Percentiles rank a stretch among this genome's conserved stretches.
These are phyloP conservation scores for Vickermania ingenoplastis DNA, from an alignment of 208 protist genomes.

Conservation along the genomic window DNA sequence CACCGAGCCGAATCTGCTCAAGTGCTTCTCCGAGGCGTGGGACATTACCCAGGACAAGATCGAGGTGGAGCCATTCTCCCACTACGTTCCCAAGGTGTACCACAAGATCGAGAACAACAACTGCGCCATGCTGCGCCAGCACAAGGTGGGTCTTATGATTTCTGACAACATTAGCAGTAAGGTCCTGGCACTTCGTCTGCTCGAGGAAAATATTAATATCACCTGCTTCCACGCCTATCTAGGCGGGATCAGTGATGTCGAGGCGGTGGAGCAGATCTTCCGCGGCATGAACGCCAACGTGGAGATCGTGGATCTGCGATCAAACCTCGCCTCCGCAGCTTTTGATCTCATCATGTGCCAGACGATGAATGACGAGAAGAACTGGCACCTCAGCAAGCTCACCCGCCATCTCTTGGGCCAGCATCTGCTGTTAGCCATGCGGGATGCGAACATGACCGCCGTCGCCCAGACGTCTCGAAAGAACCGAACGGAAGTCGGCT, in stretches of 20 bases:
- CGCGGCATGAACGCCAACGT: slow-evolving; percentile 58
- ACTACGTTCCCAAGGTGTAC: slow-evolving; percentile 85
- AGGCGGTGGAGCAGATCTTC: slow-evolving; percentile 71
- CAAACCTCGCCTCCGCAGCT: slow-evolving; percentile 64
- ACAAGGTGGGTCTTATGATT: slow-evolving; percentile 88
- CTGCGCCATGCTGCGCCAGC: slow-evolving; percentile 71
- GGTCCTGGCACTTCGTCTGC: slow-evolving; percentile 71
- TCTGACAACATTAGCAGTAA: slow-evolving; percentile 86
- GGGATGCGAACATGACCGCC: slow-evolving; percentile 64
- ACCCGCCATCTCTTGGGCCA: slow-evolving; percentile 80
- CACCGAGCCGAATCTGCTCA: slow-evolving; percentile 77
- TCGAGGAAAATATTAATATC: slow-evolving; percentile 64
- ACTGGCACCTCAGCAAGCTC: slow-evolving; percentile 85
- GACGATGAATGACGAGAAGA: slow-evolving; percentile 66
- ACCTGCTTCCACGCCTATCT: slow-evolving; percentile 89
- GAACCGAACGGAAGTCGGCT: slow-evolving; percentile 77
- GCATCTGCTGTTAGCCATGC: slow-evolving; percentile 67
- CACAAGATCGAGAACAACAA: slow-evolving; percentile 87
- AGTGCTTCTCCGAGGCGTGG: slow-evolving; percentile 64
- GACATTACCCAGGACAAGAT: slow-evolving; percentile 28
- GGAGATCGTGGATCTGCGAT: slow-evolving; percentile 85
- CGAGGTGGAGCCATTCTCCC: slow-evolving; percentile 73
- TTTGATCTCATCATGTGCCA: slow-evolving; percentile 87
- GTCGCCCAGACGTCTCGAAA: slow-evolving; percentile 83
- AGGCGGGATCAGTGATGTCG: slow-evolving; percentile 59